Evolutionary conservation across 441 rosid genomes (phyloP), one percentile per base, ranked within the genome.

Genomic region (Pelargonium cotyledonis): DNA sequence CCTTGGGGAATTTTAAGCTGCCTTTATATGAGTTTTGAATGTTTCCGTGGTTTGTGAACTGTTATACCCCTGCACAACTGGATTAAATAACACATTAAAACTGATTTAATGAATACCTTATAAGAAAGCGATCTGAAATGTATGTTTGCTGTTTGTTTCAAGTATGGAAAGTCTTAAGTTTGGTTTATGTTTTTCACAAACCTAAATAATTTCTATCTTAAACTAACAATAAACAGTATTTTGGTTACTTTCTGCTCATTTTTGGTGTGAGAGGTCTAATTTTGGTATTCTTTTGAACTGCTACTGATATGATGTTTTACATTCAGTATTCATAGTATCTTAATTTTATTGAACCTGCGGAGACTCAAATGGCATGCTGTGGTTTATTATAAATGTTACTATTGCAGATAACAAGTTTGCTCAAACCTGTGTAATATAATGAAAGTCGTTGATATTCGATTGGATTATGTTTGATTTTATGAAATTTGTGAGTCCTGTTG

Each of bases 181-280:
- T 21, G 29, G 31, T 58, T 58, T 6, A 15, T 15, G 35, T 19
- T 26, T 58, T 58, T 18, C 63, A 58, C 9, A 31, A 10, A 6
- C 14, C 5, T 19, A 26, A 21, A 21, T 58, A 8, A 19, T 58
- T 19, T 58, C 31, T 58, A 7, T 58, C 2, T 69, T 14, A 2
- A 43, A 35, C 19, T 18, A 64, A 43, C 60, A 72, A 29, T 35
- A 21, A 55, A 21, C 26, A 49, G 7, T 43, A 14, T 51, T 65
- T 58, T 64, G 41, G 40, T 67, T 26, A 40, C 58, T 61, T 10
- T 21, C 6, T 18, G 9, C 63, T 14, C 7, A 6, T 11, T 49
- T 19, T 29, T 63, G 65, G 65, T 63, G 65, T 63, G 65, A n/a
- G 65, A 16, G 12, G 26, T 31, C 43, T 6, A 63, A 29, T 29